These are phyloP conservation scores for Aspergillus aculeatus DNA, from an alignment of 2,329 filamentous ascomycete genomes.

Conservation along the genomic window DNA sequence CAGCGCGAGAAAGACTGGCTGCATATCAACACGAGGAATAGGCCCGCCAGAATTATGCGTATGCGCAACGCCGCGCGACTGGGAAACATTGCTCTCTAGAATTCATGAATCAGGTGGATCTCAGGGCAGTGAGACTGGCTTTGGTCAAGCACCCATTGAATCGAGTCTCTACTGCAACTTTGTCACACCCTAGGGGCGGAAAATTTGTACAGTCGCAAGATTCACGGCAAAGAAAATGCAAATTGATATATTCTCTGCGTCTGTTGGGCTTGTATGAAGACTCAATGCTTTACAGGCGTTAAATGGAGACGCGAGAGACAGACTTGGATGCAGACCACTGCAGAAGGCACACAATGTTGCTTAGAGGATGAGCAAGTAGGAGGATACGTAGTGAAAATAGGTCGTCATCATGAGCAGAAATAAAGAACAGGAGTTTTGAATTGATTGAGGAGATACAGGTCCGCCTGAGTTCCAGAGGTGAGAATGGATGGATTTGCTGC, in stretches of 20 bases:
- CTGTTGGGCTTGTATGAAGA: not conserved
- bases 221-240: not conserved
- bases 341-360: not conserved
- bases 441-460: not conserved
- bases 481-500: not conserved
- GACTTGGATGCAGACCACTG: not conserved
- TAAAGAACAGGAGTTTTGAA: not conserved
- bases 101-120: not conserved
- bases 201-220: not conserved
- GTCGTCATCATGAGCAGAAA: not conserved
- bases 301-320: not conserved
- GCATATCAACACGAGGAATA: slow-evolving; percentile 13
- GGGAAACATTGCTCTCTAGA: slow-evolving; percentile 11
- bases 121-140: not conserved
- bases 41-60: slow-evolving; percentile 21
- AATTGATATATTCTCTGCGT: not conserved
- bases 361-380: not conserved
- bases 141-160: not conserved
- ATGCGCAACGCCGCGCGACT: slow-evolving; percentile 18
- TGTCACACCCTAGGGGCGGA: not conserved
- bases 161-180: not conserved
- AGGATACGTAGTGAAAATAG: not conserved
- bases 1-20: slow-evolving; percentile 20
- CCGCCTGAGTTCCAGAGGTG: not conserved
- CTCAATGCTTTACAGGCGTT: not conserved